phyloP scores from a whole-genome alignment of 768 basidiomycete species.

The Cubamyces sp. region DNA sequence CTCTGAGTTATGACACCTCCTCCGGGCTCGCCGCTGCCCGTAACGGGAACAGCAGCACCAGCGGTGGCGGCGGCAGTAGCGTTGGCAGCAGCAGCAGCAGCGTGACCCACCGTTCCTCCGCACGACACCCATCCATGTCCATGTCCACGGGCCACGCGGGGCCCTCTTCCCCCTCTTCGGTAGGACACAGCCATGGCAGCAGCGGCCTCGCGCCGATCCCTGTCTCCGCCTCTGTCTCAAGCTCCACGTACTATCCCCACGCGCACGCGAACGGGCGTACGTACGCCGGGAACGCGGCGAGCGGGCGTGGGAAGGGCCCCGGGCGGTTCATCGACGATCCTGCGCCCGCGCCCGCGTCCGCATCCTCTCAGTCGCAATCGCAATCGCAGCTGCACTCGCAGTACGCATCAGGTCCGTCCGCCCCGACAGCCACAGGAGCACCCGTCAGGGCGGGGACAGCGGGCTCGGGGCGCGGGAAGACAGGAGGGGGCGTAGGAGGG shows the following conservation, averaged over 20 bases:
- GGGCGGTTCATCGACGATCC: not conserved
- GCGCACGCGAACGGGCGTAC: not conserved
- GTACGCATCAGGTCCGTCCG: not conserved
- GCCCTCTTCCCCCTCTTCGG: too few relatives aligned
- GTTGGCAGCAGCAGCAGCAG: not conserved
- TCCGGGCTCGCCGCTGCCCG: too few relatives aligned
- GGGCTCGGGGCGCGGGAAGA: not conserved
- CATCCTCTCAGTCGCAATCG: too few relatives aligned
- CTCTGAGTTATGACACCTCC: not conserved
- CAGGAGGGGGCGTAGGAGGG: not conserved
- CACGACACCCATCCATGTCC: not conserved
- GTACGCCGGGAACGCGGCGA: not conserved
- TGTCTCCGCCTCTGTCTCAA: too few relatives aligned
- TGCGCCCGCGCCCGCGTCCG: not conserved
- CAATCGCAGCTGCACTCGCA: too few relatives aligned
- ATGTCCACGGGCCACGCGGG: not conserved
- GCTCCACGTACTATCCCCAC: conserved; percentile 7
- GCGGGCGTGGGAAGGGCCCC: conserved; percentile 8
- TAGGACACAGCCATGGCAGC: too few relatives aligned
- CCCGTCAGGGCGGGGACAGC: not conserved
- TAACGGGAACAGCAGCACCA: not conserved
- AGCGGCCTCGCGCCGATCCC: not conserved
- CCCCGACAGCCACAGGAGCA: not conserved
- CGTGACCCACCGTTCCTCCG: not conserved
- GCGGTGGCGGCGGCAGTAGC: not conserved